Conservation (phyloP, 345 rosid genomes). For the Capsella bursapastoris region DNA sequence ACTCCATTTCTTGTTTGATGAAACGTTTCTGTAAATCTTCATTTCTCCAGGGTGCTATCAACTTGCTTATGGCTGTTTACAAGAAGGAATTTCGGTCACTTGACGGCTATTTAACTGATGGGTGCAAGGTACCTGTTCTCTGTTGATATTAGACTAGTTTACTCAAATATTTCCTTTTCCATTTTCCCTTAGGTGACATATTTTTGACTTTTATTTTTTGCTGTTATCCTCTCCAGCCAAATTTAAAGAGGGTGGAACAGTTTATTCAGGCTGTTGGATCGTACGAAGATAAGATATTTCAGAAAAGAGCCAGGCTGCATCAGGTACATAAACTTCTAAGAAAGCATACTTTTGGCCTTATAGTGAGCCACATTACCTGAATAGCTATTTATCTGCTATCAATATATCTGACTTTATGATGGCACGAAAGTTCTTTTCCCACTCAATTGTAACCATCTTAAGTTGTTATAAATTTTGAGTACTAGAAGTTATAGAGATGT, state of each 20-base stretch:
- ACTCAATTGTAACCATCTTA: not conserved
- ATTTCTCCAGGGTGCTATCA: constrained; percentile 86
- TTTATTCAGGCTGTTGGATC: constrained; percentile 96
- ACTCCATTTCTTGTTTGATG: constrained; percentile 1
- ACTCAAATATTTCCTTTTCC: constrained; percentile 25
- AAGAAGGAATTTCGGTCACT: constrained; percentile 81
- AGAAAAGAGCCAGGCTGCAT: constrained; percentile 81
- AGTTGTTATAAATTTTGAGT: not conserved
- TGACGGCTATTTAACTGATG: constrained; percentile 87
- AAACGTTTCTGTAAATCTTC: constrained; percentile 24
- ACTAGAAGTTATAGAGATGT: constrained; percentile 5
- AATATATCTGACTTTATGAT: constrained; percentile 14
- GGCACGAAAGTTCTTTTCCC: constrained; percentile 3
- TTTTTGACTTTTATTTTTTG: constrained; percentile 13
- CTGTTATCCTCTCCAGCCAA: constrained; percentile 57
- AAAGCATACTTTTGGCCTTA: constrained; percentile 5
- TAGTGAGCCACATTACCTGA: constrained; percentile 10
- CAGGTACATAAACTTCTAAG: constrained; percentile 55
- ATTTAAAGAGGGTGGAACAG: constrained; percentile 78
- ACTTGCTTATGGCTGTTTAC: constrained; percentile 89
- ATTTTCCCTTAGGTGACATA: constrained; percentile 20
- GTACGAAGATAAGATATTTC: constrained; percentile 88
- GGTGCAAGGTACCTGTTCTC: constrained; percentile 65
- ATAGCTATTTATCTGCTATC: constrained; percentile 5
- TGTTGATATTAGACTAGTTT: constrained; percentile 23